Evolutionary conservation across 345 rosid genomes (phyloP).

Genomic region (Combretum micranthum): DNA sequence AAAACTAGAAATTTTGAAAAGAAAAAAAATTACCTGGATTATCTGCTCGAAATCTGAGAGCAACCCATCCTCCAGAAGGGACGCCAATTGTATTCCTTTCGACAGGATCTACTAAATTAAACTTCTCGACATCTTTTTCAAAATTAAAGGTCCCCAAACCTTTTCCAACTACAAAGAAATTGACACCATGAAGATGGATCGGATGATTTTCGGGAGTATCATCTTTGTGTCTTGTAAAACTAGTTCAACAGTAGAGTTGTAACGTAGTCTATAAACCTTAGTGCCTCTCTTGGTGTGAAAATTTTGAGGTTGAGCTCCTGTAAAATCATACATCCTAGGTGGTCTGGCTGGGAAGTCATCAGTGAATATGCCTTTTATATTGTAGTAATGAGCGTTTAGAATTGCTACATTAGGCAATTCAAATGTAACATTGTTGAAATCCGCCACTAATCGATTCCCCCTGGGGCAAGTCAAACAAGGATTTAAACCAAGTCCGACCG

Average conservation of each 20-base stretch:
- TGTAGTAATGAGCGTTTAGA: constrained; percentile 74
- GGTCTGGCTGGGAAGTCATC: constrained; percentile 75
- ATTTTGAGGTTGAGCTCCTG: constrained; percentile 55
- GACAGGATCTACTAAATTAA: constrained; percentile 84
- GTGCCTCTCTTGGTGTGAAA: constrained; percentile 65
- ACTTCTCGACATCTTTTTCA: constrained; percentile 43
- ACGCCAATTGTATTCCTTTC: constrained; percentile 86
- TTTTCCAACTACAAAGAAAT: constrained; percentile 72
- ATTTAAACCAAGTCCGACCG: constrained; percentile 64
- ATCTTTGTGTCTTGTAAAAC: constrained; percentile 76
- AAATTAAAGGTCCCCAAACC: constrained; percentile 69
- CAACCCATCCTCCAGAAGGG: constrained; percentile 92
- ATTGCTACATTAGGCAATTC: constrained; percentile 58
- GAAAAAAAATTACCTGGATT: constrained; percentile 60
- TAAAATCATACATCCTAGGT: constrained; percentile 36
- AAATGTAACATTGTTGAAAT: constrained; percentile 70
- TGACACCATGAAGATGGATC: constrained; percentile 84
- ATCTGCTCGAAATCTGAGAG: constrained; percentile 78
- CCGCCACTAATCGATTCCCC: constrained; percentile 59
- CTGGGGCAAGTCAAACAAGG: constrained; percentile 59
- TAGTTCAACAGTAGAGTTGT: constrained; percentile 65
- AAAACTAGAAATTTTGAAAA: no score
- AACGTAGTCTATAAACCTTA: constrained; percentile 47
- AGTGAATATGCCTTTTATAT: constrained; percentile 59
- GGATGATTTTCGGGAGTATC: constrained; percentile 86